Base-by-base conservation (phyloP, 2,329 filamentous ascomycete genomes). In the Colletotrichum theobromicola region DNA sequence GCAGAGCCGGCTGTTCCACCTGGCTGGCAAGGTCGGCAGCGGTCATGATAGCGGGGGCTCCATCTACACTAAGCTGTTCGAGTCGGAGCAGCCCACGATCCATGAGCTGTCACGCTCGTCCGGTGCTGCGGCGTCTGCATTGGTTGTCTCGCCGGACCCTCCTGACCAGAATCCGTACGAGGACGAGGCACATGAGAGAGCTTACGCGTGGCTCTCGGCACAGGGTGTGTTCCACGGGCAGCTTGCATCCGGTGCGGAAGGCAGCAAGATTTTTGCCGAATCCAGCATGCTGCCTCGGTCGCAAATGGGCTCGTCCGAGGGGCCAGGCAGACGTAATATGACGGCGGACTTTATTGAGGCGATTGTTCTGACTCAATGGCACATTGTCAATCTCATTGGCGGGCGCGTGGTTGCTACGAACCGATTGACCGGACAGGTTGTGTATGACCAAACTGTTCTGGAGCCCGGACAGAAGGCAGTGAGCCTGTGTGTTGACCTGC, bases 321-420 rank as follows among this genome's bases (percentile, higher is more conserved):
- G 58, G 26, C 61, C 70, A 57, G 90, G 90, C 75, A 93, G 93
- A 28, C 91, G 89, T 76, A 93, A 91, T 75, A 84, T 92, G 42
- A 88, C 91, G 0, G 90, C 94, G 67, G 95, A 97, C 74, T 89
- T 91, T 2, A 93, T 98, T 50, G 92, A 93, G 53, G 94, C 94
- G 1, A 93, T 98, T 82, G 92, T 94, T 0, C 86, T 99, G 76
- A 98, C 96, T 7, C 95, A 98, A 80, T 99, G 97, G 94, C 97
- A 99, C 82, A 92, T 98, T 64, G 84, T 99, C 26, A 92, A 93
- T 77, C 88, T 99, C 0, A 91, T 98, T 2, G 96, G 97, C 74
- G 94, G 93, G 4, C 91, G 95, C 32, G 89, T 99, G 4, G 91
- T 98, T 26, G 95, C 94, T 4, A 91, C 95, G 75, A 98, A 98